Base-by-base conservation (phyloP, 2,329 filamentous ascomycete species). In the Alternaria incomplexa region DNA sequence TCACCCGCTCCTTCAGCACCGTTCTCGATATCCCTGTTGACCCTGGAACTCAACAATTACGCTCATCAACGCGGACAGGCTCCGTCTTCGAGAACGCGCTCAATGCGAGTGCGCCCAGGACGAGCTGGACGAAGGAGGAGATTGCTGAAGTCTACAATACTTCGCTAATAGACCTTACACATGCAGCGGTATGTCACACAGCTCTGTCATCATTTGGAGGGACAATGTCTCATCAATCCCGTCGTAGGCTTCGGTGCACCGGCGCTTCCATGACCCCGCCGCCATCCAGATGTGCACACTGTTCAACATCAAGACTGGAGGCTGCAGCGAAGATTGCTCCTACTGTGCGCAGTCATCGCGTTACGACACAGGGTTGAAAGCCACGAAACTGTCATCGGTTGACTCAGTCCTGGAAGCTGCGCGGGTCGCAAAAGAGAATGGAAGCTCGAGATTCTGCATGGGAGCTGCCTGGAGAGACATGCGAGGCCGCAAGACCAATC, bases 241-340 rank as follows among this genome's bases (percentile, higher is more conserved):
- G 30, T 44, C 53, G 23, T 40, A 96, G 93, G 89, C 88, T 68
- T 87, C 86, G 36, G 83, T 97, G 61, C 93, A 97, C 81, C 90
- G 93, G 48, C 90, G 91, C 72, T 96, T 96, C 83, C 93, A 97
- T 82, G 87, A 92, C 75, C 92, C 93, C 7, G 85, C 89, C 50
- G 90, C 92, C 26, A 92, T 97, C 66, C 93, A 97, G 81, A 91
- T 97, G 81, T 97, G 93, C 83, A 97, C 93, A 0, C 85, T 97
- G 62, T 96, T 97, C 92, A 97, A 96, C 85, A 97, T 97, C 84
- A 97, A 97, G 79, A 96, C 93, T 9, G 93, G 93, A 58, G 93
- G 93, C 51, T 97, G 93, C 82, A 93, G 89, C 71, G 93, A 97
- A 80, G 93, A 97, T 81, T 97, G 93, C 83, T 93, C 91, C 23